Evolutionary conservation across 1,139 yeast genomes (phyloP).

Genomic region (Yamadazyma diddensiae): DNA sequence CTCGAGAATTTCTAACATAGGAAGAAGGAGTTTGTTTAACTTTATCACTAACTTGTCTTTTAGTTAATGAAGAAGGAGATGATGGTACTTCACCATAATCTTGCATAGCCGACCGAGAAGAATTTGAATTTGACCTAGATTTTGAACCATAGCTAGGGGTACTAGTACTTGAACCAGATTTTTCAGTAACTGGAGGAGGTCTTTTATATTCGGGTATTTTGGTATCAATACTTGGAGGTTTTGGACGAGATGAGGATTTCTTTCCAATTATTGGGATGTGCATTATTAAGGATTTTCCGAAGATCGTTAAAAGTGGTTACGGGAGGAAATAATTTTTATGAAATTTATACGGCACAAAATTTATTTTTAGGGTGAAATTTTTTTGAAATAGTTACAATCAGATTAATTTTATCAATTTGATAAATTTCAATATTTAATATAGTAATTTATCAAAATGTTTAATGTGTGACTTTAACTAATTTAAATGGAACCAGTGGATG

Average conservation of each 20-base stretch:
- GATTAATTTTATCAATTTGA: too few relatives aligned
- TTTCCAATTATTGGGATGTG: slow-evolving; percentile 6
- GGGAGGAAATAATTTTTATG: too few relatives aligned
- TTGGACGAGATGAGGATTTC: neutral
- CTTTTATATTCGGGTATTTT: slow-evolving; percentile 7
- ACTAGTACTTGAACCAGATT: slow-evolving; percentile 4
- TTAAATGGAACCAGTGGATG: slow-evolving; percentile 5
- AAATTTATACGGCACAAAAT: too few relatives aligned
- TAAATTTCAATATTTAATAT: too few relatives aligned
- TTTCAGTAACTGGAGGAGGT: slow-evolving; percentile 7
- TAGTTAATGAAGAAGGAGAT: slow-evolving; percentile 12
- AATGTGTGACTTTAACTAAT: slow-evolving; percentile 1
- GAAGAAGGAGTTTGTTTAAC: slow-evolving; percentile 37
- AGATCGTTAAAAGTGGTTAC: too few relatives aligned
- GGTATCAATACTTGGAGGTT: slow-evolving; percentile 5
- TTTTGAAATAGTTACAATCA: too few relatives aligned
- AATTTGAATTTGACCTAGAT: slow-evolving; percentile 7
- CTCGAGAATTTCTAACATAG: slow-evolving; percentile 36
- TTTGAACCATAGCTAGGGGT: slow-evolving; percentile 4
- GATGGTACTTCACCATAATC: slow-evolving; percentile 11
- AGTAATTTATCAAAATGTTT: too few relatives aligned
- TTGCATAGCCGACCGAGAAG: slow-evolving; percentile 5
- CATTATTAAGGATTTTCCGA: slow-evolving; percentile 4
- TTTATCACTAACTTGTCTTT: slow-evolving; percentile 20
- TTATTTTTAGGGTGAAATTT: too few relatives aligned